Percentiles rank a stretch among this genome's conserved stretches.
These are phyloP conservation scores for Candida namnaoensis DNA, from an alignment of 805 yeast genomes.

Conservation along the genomic window DNA sequence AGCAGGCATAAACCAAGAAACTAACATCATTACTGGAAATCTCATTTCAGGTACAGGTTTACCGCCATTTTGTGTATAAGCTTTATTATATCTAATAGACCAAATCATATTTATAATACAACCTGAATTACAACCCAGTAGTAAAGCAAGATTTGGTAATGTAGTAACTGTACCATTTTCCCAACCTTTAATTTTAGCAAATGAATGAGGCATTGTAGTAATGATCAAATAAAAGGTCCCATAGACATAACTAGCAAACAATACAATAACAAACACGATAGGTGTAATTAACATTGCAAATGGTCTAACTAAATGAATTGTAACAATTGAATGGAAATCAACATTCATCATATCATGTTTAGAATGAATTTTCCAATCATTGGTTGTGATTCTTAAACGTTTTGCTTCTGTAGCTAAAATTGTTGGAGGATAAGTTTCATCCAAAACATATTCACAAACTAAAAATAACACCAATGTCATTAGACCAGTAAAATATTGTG, in stretches of 20 bases:
- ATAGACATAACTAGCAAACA: constrained; percentile 40
- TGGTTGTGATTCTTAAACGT: constrained; percentile 3
- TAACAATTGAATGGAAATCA: constrained; percentile 6
- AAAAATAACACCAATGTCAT: constrained; percentile 23
- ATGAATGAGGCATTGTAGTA: constrained; percentile 34
- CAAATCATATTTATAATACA: constrained; percentile 23
- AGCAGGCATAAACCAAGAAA: constrained; percentile 34
- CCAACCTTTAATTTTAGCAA: constrained; percentile 20
- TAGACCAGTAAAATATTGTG: constrained; percentile 42
- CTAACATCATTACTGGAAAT: constrained; percentile 42
- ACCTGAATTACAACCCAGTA: constrained; percentile 28
- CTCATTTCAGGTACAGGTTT: constrained; percentile 53
- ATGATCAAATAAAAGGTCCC: constrained; percentile 37
- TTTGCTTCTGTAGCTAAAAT: constrained; percentile 7
- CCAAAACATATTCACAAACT: constrained; percentile 25
- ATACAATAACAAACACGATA: constrained; percentile 31
- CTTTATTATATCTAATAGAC: constrained; percentile 20
- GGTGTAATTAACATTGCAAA: constrained; percentile 12
- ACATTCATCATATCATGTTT: constrained; percentile 10
- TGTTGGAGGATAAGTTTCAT: constrained; percentile 9
- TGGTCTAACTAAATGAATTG: constrained; percentile 9
- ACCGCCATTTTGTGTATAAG: constrained; percentile 29
- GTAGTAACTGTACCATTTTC: constrained; percentile 19
- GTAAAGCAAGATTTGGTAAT: constrained; percentile 26
- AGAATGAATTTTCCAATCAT: constrained; percentile 8